Base-by-base conservation (phyloP, 2,329 filamentous ascomycete species). In the Lecanicillium sp. region DNA sequence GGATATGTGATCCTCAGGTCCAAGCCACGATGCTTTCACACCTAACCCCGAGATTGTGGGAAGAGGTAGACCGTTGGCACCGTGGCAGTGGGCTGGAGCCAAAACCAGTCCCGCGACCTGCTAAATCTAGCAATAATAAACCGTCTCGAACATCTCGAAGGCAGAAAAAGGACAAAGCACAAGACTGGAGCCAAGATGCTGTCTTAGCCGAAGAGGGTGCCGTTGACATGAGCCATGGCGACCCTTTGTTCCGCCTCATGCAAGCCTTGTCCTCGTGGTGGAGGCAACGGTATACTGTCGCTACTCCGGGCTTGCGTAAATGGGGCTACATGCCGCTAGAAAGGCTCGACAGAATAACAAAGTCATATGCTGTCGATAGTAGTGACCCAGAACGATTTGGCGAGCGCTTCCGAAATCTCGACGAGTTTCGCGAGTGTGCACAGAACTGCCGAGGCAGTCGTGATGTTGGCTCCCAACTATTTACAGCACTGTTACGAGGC, bases 391-490 rank as follows among this genome's bases (percentile, higher is more conserved):
- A 75, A 33, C 65, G 64, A 5, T 87, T 90, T 54, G 90, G 90
- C 1, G 92, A 96, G 61, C 72, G 75, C 11, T 75, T 95, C 3
- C 60, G 64, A n/a, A 66, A 67, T 37, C 51, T 89, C 1, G 67
- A 79, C 1, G 78, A 78, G 4, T 89, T 95, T 44, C 76, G 81
- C 27, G 63, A 71, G 16, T 67, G 71, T 35, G 90, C 90, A 2
- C 75, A 75, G 45, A 64, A 66, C 22, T 86, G 85, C 50, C 68
- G 78, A 43, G 92, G 92, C 1, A 95, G 88, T 43, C 75, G 89
- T 45, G 92, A 96, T 57, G 71, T 92, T 3, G 89, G 88, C 0
- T 82, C 85, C 0, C 89, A 96, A 53, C 70, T 98, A 0, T 96
- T 96, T 47, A 94, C 87, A 0, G 85, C 87, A 3, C 63, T 98